Evolutionary conservation across 2,329 filamentous ascomycete genomes (phyloP).

Genomic region (Pyricularia grisea): DNA sequence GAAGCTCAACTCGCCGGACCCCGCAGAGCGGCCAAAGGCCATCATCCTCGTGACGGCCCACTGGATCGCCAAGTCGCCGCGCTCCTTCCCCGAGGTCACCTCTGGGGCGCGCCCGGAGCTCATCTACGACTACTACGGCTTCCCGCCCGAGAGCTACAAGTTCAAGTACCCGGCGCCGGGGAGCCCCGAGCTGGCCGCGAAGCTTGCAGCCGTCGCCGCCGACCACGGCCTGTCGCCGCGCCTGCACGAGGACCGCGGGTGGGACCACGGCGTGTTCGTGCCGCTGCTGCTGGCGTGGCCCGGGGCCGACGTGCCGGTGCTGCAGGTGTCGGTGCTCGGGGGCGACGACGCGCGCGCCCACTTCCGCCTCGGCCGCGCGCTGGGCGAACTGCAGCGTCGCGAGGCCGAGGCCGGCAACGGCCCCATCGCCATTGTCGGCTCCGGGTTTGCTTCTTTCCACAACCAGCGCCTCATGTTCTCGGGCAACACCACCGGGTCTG

Average conservation of each 20-base stretch:
- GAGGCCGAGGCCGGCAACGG: slow-evolving; percentile 31
- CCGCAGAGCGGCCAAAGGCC: slow-evolving; percentile 28
- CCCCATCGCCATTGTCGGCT: slow-evolving; percentile 51
- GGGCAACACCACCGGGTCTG: slow-evolving; percentile 9
- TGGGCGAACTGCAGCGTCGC: slow-evolving; percentile 35
- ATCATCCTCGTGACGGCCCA: slow-evolving; percentile 51
- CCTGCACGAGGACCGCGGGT: slow-evolving; percentile 33
- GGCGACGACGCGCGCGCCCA: slow-evolving; percentile 40
- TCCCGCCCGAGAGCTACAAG: slow-evolving; percentile 44
- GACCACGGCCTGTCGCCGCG: slow-evolving; percentile 32
- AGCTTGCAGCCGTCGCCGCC: slow-evolving; percentile 34
- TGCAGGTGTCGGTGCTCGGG: slow-evolving; percentile 46
- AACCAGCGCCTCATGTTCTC: slow-evolving; percentile 39
- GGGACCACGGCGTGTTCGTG: slow-evolving; percentile 54
- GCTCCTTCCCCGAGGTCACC: slow-evolving; percentile 45
- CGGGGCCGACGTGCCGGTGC: slow-evolving; percentile 39
- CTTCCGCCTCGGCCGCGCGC: slow-evolving; percentile 42
- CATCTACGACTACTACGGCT: slow-evolving; percentile 50
- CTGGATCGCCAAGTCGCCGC: slow-evolving; percentile 40
- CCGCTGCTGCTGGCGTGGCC: slow-evolving; percentile 46
- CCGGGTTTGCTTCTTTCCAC: slow-evolving; percentile 49
- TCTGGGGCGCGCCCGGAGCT: slow-evolving; percentile 35
- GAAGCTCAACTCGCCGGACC: slow-evolving; percentile 33
- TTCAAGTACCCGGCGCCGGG: slow-evolving; percentile 49
- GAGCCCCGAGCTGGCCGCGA: slow-evolving; percentile 39